These are phyloP conservation scores for Aegle marmelos DNA, from an alignment of 345 rosid species.

Conservation along the genomic window DNA sequence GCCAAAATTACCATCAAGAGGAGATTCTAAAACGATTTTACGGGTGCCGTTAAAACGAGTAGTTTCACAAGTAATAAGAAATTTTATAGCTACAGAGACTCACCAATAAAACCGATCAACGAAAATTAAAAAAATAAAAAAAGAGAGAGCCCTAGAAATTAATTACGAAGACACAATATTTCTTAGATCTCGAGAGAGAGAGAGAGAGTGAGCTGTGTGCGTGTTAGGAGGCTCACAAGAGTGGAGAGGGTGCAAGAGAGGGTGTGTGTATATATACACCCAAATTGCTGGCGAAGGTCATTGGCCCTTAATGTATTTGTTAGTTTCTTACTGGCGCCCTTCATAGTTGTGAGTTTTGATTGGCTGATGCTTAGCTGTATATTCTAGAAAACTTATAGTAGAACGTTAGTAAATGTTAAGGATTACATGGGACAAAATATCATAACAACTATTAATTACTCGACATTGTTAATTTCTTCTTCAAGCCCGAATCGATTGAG, in stretches of 20 bases:
- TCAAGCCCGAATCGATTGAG: no score
- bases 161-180: not conserved
- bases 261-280: constrained; percentile 4
- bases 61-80: no score
- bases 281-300: not conserved
- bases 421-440: no score
- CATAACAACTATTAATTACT: not conserved
- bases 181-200: not conserved
- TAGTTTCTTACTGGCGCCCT: constrained; percentile 2
- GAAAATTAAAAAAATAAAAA: not conserved
- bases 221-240: not conserved
- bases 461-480: no score
- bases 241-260: not conserved
- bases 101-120: not conserved
- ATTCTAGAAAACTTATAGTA: not conserved
- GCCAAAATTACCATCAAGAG: not conserved
- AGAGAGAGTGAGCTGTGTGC: no score
- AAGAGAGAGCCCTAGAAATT: not conserved
- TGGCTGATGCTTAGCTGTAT: constrained; percentile 37
- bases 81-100: not conserved
- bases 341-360: constrained; percentile 1
- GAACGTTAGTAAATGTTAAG: no score
- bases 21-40: not conserved
- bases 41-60: no score
- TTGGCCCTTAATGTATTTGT: not conserved